Base-by-base conservation (phyloP, 441 rosid species). In the Eutrema salsugineum region DNA sequence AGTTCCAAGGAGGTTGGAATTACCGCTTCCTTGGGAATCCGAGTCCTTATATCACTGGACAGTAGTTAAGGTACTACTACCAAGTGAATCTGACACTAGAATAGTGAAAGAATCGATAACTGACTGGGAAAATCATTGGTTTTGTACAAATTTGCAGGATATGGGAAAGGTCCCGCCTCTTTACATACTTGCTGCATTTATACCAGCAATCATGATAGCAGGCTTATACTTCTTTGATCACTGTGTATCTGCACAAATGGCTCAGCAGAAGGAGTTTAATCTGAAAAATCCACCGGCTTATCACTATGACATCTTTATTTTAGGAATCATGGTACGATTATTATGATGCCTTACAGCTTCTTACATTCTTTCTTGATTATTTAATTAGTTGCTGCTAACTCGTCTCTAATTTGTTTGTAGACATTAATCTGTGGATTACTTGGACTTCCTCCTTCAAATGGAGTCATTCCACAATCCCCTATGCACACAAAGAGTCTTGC, bases 401-500 rank as follows among this genome's bases (percentile, higher is more conserved):
- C 0, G 9, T 27, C 39, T 58, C 8, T 3, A 8, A 49, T 6
- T 46, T 64, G 15, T 33, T 44, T 75, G 53, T 78, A 91, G 96
- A 87, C 98, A 49, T 75, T 91, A 75, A 55, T 90, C 35, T 88
- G 97, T 65, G 98, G 97, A 46, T 64, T 94, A 71, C 83, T 90
- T 68, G 97, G 99, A 56, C 85, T 94, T 54, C 96, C 97, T 59
- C 99, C 97, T 66, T 87, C 97, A 30, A 91, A 94, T 43, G 97
- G 96, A 38, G 97, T 91, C 64, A 86, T 90, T 48, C 99, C 97
- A 6, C 97, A 90, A 63, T 91, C 97, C 36, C 96, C 97, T 38
- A 88, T 90, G 97, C 97, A 94, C 79, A 87, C 97, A 14, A 91
- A 88, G 84, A 90, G 96, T 36, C 94, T 88, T 78, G 89, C 94